Evolutionary conservation across 2,329 filamentous ascomycete genomes (phyloP), one percentile per base, ranked within the genome.

Genomic region (Diplocarpon mali): DNA sequence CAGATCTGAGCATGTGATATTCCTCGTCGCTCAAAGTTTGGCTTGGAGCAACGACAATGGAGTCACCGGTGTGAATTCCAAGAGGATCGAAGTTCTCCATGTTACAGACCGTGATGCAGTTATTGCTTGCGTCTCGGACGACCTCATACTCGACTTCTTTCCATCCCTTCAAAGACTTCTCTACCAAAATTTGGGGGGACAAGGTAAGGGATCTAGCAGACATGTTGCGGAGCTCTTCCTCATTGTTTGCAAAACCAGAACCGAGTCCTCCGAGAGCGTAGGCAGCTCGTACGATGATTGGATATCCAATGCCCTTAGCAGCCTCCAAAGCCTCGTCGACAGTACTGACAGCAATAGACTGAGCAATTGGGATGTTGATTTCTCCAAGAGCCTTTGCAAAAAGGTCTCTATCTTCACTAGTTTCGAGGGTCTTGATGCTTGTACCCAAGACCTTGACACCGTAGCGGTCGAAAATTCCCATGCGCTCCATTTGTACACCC

Each of bases 61-160:
- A 95, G 72, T 98, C 92, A 69, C 92, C 92, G 38, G 92, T 98
- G 68, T 98, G 92, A 45, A 95, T 93, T 61, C 92, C 92, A 31
- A 98, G 78, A 53, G 92, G 92, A 62, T 96, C 92, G 60, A 96
- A 96, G 75, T 96, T 96, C 67, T 94, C 87, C 86, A 93, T 93
- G 71, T 93, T 96, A 75, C 90, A 96, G 57, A 96, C 90, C 3
- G 90, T 96, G 61, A 96, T 96, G 65, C 92, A 96, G 76, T 98
- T 98, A 75, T 96, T 93, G 65, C 85, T 82, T 43, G 87, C 90
- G 66, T 98, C 92, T 58, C 92, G 85, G 51, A 96, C 92, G 46
- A 96, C 92, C 68, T 96, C 92, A 62, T 96, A 98, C 67, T 98
- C 92, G 40, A 95, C 83, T 68, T 98, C 92, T 69, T 98, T 98